Conservation (phyloP, 495 filamentous ascomycete genomes). For the Penicillium turbatum region DNA sequence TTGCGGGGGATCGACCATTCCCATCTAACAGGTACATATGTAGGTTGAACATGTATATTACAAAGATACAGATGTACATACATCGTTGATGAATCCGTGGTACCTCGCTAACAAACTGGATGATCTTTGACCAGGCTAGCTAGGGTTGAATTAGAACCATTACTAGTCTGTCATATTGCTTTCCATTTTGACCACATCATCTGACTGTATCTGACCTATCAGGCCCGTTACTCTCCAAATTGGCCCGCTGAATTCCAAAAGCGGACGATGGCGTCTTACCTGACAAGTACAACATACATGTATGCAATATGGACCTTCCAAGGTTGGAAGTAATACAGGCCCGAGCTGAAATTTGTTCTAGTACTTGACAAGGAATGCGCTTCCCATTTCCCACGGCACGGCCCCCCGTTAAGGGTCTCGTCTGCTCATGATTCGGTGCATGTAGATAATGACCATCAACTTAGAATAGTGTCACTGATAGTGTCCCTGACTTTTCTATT, state of each 20-base stretch:
- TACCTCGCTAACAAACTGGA: background rate
- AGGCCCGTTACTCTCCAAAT: background rate
- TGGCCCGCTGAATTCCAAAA: background rate
- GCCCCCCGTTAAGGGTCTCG: background rate
- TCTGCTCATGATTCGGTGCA: background rate
- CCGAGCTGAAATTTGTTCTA: background rate
- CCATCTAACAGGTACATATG: background rate
- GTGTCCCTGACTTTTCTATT: too few species aligned
- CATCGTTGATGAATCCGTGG: background rate
- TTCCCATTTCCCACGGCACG: background rate
- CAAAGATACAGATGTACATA: background rate
- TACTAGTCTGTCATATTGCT: background rate
- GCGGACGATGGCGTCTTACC: background rate
- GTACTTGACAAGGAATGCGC: background rate
- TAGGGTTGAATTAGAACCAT: background rate
- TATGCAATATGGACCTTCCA: background rate
- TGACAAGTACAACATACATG: background rate
- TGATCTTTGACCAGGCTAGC: background rate
- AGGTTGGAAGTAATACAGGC: background rate
- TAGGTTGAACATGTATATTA: too few species aligned
- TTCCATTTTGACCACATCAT: background rate
- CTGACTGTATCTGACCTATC: background rate
- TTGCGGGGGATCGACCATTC: constrained; percentile 7
- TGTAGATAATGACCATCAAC: background rate
- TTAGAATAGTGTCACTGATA: background rate